Evolutionary conservation across 306 rosid species (phyloP).

Genomic region (Quercus rubra): DNA sequence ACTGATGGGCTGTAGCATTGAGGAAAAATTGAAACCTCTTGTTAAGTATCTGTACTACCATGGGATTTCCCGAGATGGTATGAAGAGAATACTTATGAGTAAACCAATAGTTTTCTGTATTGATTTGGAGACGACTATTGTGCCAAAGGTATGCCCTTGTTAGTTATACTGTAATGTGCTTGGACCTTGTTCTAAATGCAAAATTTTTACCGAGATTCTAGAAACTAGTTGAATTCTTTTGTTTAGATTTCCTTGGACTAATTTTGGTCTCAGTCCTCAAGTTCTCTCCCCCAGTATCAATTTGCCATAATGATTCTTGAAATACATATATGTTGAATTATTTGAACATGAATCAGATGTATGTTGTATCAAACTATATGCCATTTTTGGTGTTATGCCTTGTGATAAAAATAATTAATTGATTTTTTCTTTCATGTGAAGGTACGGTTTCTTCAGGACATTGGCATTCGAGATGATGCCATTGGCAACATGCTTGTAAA

Average conservation of each 20-base stretch:
- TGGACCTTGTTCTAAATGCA: neutral
- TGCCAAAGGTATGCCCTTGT: constrained; percentile 68
- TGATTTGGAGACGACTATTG: constrained; percentile 71
- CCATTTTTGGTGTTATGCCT: constrained; percentile 14
- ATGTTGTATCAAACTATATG: neutral
- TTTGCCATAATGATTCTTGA: constrained; percentile 10
- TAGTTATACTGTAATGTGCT: neutral
- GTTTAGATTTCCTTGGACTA: neutral
- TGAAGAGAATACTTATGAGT: constrained; percentile 79
- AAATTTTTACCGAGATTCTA: neutral
- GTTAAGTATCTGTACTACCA: constrained; percentile 75
- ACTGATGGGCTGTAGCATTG: constrained; percentile 85
- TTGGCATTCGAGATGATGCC: constrained; percentile 75
- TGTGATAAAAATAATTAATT: constrained; percentile 14
- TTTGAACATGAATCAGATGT: neutral
- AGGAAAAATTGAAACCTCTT: constrained; percentile 90
- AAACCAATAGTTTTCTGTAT: constrained; percentile 85
- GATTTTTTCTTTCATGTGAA: constrained; percentile 28
- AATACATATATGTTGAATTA: neutral
- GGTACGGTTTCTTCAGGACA: constrained; percentile 77
- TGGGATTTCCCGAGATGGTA: constrained; percentile 82
- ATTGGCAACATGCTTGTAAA: constrained; percentile 93
- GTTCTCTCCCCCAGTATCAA: neutral
- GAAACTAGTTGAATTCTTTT: constrained; percentile 7
- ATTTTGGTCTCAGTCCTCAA: constrained; percentile 11